Conservation (phyloP, 2,329 filamentous ascomycete genomes). For the Penicillium decumbens region DNA sequence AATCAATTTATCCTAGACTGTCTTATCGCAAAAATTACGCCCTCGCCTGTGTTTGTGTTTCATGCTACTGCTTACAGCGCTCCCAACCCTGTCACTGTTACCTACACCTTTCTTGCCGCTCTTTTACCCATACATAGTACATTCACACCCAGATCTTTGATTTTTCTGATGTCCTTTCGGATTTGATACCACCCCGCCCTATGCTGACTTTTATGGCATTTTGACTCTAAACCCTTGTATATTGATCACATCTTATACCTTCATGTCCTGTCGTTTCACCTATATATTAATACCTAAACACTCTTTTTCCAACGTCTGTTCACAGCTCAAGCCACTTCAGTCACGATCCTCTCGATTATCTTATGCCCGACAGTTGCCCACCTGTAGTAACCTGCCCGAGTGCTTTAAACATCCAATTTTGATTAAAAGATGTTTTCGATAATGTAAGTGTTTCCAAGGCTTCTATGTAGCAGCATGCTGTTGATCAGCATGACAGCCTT, state of each 20-base stretch:
- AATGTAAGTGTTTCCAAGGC: too few relatives aligned
- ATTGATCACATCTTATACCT: conserved; percentile 8
- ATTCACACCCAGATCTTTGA: conserved; percentile 15
- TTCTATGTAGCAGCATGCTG: too few relatives aligned
- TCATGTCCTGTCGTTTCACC: conserved; percentile 17
- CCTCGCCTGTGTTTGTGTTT: neutral
- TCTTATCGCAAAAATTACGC: conserved; percentile 2
- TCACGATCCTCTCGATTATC: too few relatives aligned
- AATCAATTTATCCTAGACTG: conserved; percentile 3
- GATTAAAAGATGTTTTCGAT: too few relatives aligned
- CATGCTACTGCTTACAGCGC: conserved; percentile 2
- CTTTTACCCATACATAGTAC: conserved; percentile 16
- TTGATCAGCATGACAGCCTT: too few relatives aligned
- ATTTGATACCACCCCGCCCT: conserved; percentile 27
- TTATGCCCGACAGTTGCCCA: too few relatives aligned
- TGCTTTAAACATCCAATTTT: too few relatives aligned
- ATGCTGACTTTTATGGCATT: conserved; percentile 1
- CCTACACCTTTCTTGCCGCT: conserved; percentile 4
- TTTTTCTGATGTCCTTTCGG: conserved; percentile 23
- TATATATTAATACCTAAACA: conserved; percentile 22
- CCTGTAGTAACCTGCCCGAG: too few relatives aligned
- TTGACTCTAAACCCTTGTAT: conserved; percentile 9
- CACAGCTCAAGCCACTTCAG: neutral
- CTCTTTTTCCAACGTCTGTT: conserved; percentile 12
- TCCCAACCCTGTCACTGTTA: neutral